phyloP scores from a whole-genome alignment of 352 stramenopile species.

The Pythium apleroticum region DNA sequence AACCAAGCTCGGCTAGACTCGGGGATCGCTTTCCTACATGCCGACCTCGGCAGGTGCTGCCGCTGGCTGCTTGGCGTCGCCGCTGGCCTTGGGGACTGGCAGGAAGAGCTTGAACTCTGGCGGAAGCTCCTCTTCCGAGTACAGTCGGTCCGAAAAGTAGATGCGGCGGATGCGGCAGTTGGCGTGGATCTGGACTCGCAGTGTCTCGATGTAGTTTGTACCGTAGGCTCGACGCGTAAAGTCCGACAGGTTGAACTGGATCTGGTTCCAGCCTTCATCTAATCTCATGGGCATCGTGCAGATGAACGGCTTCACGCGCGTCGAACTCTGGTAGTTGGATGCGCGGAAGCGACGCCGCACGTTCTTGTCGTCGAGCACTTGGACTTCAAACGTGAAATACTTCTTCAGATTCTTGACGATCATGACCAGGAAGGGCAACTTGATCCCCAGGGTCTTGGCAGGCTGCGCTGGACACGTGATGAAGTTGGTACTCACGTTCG shows the following conservation, averaged over 20 bases:
- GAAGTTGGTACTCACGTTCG: conserved; percentile 98
- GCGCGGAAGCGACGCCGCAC: conserved; percentile 95
- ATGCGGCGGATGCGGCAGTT: conserved; percentile 97
- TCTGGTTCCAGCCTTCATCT: conserved; percentile 98
- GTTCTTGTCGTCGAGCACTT: conserved; percentile 98
- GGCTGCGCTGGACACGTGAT: conserved; percentile 95
- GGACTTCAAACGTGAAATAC: conserved; percentile 99
- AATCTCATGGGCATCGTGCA: conserved; percentile 98
- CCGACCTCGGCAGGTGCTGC: conserved; percentile 11
- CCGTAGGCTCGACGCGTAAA: conserved; percentile 96
- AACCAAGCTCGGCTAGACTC: neutral
- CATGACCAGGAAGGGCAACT: conserved; percentile 98
- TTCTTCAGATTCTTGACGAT: conserved; percentile 99
- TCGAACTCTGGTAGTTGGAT: conserved; percentile 97
- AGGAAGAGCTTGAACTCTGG: conserved; percentile 98
- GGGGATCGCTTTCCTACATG: conserved; percentile 10
- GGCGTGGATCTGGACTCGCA: conserved; percentile 97
- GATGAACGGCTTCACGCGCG: conserved; percentile 98
- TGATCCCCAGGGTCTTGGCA: conserved; percentile 96
- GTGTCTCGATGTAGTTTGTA: conserved; percentile 98
- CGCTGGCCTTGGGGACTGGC: conserved; percentile 88
- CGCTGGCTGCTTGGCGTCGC: conserved; percentile 46
- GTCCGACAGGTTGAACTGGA: conserved; percentile 98
- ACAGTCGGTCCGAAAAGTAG: conserved; percentile 97
- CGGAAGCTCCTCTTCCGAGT: conserved; percentile 96